Conservation (phyloP, 345 rosid species). For the Acer negundo region DNA sequence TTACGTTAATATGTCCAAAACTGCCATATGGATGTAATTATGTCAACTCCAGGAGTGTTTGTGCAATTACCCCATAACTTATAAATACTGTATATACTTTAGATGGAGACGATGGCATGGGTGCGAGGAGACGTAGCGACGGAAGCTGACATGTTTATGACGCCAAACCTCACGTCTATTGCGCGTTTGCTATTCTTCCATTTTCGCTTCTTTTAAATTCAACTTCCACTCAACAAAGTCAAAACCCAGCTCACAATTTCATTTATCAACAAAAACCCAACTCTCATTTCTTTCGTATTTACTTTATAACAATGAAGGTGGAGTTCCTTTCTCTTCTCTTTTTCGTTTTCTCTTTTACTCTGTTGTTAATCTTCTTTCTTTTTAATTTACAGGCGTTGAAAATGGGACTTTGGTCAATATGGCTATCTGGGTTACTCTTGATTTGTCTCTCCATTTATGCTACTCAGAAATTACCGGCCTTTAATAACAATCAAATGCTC, state of each 20-base stretch:
- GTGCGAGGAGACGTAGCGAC: neutral
- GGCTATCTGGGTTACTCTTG: conserved; percentile 73
- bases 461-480: conserved; percentile 59
- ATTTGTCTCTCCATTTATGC: conserved; percentile 73
- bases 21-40: no score
- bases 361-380: neutral
- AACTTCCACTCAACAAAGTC: conserved; percentile 15
- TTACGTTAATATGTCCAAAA: no score
- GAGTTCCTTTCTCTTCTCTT: conserved; percentile 31
- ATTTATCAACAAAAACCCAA: neutral
- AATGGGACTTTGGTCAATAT: conserved; percentile 65
- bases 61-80: no score
- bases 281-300: conserved; percentile 8
- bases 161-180: conserved; percentile 16
- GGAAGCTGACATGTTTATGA: conserved; percentile 21
- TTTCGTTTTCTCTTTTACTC: neutral
- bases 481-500: conserved; percentile 24
- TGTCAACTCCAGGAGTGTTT: no score
- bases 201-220: conserved; percentile 42
- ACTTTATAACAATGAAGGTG: conserved; percentile 29
- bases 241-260: neutral
- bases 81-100: no score
- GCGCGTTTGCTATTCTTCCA: conserved; percentile 31
- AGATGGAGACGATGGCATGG: no score
- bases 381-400: conserved; percentile 40